A percentile compares a stretch with the other conserved stretches of the same genome.
phyloP scores from a whole-genome alignment of 1,284 basidiomycete species.

The Ceraceosorus guamensis region DNA sequence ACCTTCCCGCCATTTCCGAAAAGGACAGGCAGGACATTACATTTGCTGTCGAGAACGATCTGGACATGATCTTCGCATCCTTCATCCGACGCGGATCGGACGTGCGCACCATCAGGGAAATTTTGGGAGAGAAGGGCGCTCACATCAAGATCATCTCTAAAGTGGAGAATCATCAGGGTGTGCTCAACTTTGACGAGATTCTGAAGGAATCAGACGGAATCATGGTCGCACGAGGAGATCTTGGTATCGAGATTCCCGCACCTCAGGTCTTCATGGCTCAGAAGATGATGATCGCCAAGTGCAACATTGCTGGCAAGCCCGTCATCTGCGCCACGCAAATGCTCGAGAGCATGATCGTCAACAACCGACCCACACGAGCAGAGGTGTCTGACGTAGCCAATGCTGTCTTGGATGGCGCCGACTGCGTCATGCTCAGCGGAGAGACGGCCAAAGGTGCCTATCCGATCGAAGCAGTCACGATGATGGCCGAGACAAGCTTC shows the following conservation, averaged over 20 bases:
- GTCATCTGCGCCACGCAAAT: slow-evolving; percentile 99
- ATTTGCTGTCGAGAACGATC: slow-evolving; percentile 93
- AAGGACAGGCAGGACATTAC: slow-evolving; percentile 81
- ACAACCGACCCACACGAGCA: slow-evolving; percentile 48
- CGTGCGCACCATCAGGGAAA: slow-evolving; percentile 43
- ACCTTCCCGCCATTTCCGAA: slow-evolving; percentile 92
- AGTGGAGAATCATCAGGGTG: slow-evolving; percentile 49
- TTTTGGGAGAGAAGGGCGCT: slow-evolving; percentile 45
- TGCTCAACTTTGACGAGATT: slow-evolving; percentile 49
- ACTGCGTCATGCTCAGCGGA: slow-evolving; percentile 48
- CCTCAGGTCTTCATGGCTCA: slow-evolving; percentile 48
- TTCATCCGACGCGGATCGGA: slow-evolving; percentile 46
- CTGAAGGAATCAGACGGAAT: slow-evolving; percentile 48
- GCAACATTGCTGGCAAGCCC: slow-evolving; percentile 59
- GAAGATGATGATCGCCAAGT: slow-evolving; percentile 49
- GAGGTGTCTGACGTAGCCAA: slow-evolving; percentile 49
- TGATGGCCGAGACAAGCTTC: slow-evolving; percentile 49
- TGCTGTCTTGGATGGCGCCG: slow-evolving; percentile 47
- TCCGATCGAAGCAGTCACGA: slow-evolving; percentile 51
- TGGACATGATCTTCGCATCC: slow-evolving; percentile 70
- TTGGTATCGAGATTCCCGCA: slow-evolving; percentile 57
- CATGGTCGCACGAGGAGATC: slow-evolving; percentile 48
- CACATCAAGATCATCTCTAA: slow-evolving; percentile 49
- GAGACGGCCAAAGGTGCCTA: slow-evolving; percentile 48
- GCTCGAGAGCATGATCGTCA: slow-evolving; percentile 69